Conservation (phyloP, 2,329 filamentous ascomycete genomes). For the Tolypocladium inflatum region DNA sequence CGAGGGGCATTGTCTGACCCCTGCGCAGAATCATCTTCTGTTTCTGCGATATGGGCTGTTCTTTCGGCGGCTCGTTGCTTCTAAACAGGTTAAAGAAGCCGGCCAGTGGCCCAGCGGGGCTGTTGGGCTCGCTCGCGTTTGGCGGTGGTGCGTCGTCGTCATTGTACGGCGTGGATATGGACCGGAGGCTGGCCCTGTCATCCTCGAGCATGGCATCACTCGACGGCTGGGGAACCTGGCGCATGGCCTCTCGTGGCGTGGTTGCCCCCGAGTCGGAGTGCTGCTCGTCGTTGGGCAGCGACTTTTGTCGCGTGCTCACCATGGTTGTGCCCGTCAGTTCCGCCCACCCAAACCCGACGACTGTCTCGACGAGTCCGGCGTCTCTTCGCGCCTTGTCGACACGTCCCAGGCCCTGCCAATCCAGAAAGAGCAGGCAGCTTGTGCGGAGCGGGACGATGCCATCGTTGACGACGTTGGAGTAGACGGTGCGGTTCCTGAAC, state of each 20-base stretch:
- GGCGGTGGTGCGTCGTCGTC: slow-evolving; percentile 16
- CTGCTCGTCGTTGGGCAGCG: slow-evolving; percentile 25
- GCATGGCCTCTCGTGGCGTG: slow-evolving; percentile 29
- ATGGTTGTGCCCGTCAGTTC: slow-evolving; percentile 72
- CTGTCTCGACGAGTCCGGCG: slow-evolving; percentile 83
- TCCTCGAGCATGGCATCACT: slow-evolving; percentile 59
- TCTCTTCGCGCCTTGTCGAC: slow-evolving; percentile 92
- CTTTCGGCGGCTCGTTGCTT: slow-evolving; percentile 40
- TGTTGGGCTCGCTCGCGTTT: slow-evolving; percentile 24
- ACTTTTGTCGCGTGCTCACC: slow-evolving; percentile 32
- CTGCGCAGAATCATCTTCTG: slow-evolving; percentile 64
- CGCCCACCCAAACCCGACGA: slow-evolving; percentile 90
- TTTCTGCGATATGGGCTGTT: slow-evolving; percentile 43
- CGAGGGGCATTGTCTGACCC: slow-evolving; percentile 58
- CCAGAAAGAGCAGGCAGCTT: slow-evolving; percentile 90
- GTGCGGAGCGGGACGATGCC: slow-evolving; percentile 92
- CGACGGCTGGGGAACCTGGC: slow-evolving; percentile 62
- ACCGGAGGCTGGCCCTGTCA: slow-evolving; percentile 47
- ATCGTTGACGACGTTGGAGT: slow-evolving; percentile 96
- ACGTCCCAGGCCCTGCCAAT: slow-evolving; percentile 88
- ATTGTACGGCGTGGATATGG: slow-evolving; percentile 23
- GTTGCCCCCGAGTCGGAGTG: slow-evolving; percentile 22
- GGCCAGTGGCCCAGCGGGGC: slow-evolving; percentile 34
- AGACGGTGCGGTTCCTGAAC: slow-evolving; percentile 85
- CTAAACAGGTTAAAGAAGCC: slow-evolving; percentile 69